These are phyloP conservation scores for Coniella vitis DNA, from an alignment of 2,329 filamentous ascomycete species.

Conservation along the genomic window DNA sequence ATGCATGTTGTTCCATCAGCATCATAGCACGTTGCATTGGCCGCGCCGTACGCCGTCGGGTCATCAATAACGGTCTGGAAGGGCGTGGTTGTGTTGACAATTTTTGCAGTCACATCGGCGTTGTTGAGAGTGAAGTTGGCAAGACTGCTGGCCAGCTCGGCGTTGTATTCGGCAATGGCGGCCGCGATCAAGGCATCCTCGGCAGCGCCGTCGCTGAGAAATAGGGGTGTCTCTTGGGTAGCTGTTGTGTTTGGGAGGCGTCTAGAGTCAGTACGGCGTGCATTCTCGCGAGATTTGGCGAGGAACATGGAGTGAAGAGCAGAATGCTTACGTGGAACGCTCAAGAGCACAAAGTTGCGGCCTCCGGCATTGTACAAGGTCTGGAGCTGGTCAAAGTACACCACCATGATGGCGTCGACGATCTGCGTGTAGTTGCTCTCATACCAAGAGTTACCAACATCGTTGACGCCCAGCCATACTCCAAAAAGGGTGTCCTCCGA, in stretches of 20 bases:
- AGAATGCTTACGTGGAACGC: constrained; percentile 43
- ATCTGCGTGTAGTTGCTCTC: constrained; percentile 24
- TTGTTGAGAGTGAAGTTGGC: constrained; percentile 29
- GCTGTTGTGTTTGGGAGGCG: constrained; percentile 27
- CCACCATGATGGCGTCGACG: constrained; percentile 33
- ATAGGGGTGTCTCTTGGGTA: constrained; percentile 32
- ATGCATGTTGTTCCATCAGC: constrained; percentile 35
- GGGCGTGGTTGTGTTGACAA: constrained; percentile 34
- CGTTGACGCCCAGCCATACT: constrained; percentile 38
- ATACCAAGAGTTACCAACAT: constrained; percentile 43
- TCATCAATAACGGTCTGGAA: constrained; percentile 37
- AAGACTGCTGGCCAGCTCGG: constrained; percentile 23
- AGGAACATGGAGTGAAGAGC: too few relatives aligned
- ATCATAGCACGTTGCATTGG: constrained; percentile 35
- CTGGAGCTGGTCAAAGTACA: constrained; percentile 35
- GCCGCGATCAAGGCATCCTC: constrained; percentile 25
- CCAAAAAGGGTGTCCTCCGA: constrained; percentile 38
- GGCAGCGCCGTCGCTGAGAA: constrained; percentile 22
- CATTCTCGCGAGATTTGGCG: too few relatives aligned
- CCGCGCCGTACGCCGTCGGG: constrained; percentile 34
- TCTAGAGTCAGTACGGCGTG: too few relatives aligned
- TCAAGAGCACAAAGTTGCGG: constrained; percentile 53
- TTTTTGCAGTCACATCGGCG: constrained; percentile 24
- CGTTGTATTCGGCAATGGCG: constrained; percentile 33
- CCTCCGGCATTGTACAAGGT: constrained; percentile 45